Evolutionary conservation across 352 stramenopile genomes (phyloP), one percentile per base, ranked within the genome.

Genomic region (Phytophthora macrochlamydospora): DNA sequence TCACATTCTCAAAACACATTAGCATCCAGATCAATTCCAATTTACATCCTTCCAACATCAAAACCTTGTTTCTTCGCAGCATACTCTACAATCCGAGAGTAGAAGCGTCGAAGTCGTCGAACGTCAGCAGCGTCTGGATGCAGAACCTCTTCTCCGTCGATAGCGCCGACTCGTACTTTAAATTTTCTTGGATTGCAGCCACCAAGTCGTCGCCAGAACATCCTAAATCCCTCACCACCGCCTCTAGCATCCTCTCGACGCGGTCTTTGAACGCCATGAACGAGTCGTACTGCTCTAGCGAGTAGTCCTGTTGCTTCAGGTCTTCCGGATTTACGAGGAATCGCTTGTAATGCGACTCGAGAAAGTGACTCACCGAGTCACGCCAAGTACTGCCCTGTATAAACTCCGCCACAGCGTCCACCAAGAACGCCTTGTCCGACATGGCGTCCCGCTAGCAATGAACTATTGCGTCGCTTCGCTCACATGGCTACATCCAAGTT

Each of bases 221-320:
- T 2, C 82, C 82, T 24, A 94, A 59, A 7, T 92, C 83, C 0
- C 51, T 40, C 9, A 94, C 76, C 30, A 92, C 65, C 8, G 55
- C 49, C 56, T 94, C 85, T 33, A 94, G 65, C 31, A 91, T 57
- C 12, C 75, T 64, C 65, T 94, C 83, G 7, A 88, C 77, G 28
- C 88, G 61, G 35, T 92, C 85, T 33, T 89, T 90, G 56, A 91
- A 94, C 45, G 81, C 69, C 56, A 79, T 67, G 60, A 92, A 94
- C n/a, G 76, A 72, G 30, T 85, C 80, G 53, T 74, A 90, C 56
- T 94, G 83, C 45, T 84, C 71, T 37, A 91, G 44, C 9, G 78
- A 68, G 61, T 91, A 76, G 2, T 52, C 49, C 45, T 79, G 61
- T 28, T 65, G 13, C 33, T 70, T 62, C 14, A 63, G 51, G 1